A percentile compares a stretch with the other conserved stretches of the same genome.
phyloP scores from a whole-genome alignment of 2,329 filamentous ascomycete species.

The Fusarium goolgardi region DNA sequence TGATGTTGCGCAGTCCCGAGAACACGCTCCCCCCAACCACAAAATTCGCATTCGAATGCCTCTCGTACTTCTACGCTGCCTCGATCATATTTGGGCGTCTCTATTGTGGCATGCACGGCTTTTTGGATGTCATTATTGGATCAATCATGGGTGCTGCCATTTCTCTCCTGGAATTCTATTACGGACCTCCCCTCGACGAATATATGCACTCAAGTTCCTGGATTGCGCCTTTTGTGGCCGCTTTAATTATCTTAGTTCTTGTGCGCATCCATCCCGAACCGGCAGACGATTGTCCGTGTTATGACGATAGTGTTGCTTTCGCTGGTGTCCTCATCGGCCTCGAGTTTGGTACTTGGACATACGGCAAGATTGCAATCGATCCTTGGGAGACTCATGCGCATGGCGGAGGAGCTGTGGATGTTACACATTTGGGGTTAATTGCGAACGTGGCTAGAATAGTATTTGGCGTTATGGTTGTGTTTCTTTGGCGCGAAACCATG shows the following conservation, averaged over 20 bases:
- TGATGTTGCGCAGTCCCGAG: conserved; percentile 74
- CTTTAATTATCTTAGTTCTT: conserved; percentile 75
- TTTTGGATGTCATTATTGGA: conserved; percentile 88
- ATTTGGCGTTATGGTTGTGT: conserved; percentile 84
- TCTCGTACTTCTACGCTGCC: conserved; percentile 85
- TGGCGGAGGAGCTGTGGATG: conserved; percentile 69
- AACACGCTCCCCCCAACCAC: conserved; percentile 69
- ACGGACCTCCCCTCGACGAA: conserved; percentile 71
- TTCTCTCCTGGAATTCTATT: conserved; percentile 69
- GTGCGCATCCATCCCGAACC: conserved; percentile 95
- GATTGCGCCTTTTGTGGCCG: conserved; percentile 71
- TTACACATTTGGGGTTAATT: conserved; percentile 73
- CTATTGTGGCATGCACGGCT: conserved; percentile 99
- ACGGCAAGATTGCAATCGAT: conserved; percentile 65
- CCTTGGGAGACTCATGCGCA: conserved; percentile 59
- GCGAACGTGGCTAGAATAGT: conserved; percentile 75
- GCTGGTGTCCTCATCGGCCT: conserved; percentile 89
- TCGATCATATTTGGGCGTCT: conserved; percentile 92
- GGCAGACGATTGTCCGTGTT: conserved; percentile 96
- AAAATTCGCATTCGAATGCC: conserved; percentile 71
- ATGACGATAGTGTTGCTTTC: conserved; percentile 95
- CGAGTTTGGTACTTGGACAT: conserved; percentile 87
- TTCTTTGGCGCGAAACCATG: conserved; percentile 89
- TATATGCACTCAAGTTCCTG: conserved; percentile 76
- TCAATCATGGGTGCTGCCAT: conserved; percentile 78